Evolutionary conservation across 495 filamentous ascomycete genomes (phyloP).

Genomic region (Penicillium roqueforti): DNA sequence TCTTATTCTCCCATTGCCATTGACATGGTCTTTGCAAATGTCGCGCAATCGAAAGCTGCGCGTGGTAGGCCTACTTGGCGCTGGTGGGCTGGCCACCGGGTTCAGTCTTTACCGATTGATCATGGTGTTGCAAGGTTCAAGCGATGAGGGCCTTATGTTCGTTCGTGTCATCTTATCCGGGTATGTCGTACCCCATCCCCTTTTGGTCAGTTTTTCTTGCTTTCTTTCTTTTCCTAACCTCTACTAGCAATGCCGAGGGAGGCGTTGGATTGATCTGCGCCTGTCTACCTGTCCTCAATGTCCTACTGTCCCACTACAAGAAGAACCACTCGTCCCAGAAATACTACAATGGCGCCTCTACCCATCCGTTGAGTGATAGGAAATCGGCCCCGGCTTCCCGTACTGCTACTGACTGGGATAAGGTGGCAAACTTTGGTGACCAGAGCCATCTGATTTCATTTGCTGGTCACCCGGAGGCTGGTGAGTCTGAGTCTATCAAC

Average conservation of each 20-base stretch:
- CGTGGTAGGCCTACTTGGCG: slow-evolving; percentile 42
- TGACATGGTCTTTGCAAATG: slow-evolving; percentile 49
- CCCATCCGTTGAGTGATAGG: slow-evolving; percentile 28
- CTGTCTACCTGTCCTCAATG: slow-evolving; percentile 42
- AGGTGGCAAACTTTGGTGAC: slow-evolving; percentile 25
- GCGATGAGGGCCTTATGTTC: slow-evolving; percentile 40
- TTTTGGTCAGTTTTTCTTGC: neutral
- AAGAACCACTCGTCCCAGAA: slow-evolving; percentile 29
- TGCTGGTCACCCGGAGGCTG: slow-evolving; percentile 25
- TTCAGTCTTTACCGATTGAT: slow-evolving; percentile 45
- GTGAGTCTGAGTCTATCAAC: slow-evolving; percentile 4
- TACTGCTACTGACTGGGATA: slow-evolving; percentile 14
- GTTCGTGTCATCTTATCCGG: slow-evolving; percentile 43
- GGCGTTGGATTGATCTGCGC: slow-evolving; percentile 47
- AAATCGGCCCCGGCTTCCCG: slow-evolving; percentile 19
- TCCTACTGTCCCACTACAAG: slow-evolving; percentile 29
- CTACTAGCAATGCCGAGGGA: slow-evolving; percentile 42
- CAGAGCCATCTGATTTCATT: slow-evolving; percentile 37
- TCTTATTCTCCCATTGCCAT: slow-evolving; percentile 41
- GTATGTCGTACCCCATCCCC: slow-evolving; percentile 25
- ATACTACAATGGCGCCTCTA: slow-evolving; percentile 31
- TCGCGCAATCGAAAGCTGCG: slow-evolving; percentile 41
- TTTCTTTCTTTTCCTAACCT: slow-evolving; percentile 1
- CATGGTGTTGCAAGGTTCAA: slow-evolving; percentile 34
- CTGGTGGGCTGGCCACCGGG: slow-evolving; percentile 44